Base-by-base conservation (phyloP, 345 rosid genomes). In the Brassica rapa region DNA sequence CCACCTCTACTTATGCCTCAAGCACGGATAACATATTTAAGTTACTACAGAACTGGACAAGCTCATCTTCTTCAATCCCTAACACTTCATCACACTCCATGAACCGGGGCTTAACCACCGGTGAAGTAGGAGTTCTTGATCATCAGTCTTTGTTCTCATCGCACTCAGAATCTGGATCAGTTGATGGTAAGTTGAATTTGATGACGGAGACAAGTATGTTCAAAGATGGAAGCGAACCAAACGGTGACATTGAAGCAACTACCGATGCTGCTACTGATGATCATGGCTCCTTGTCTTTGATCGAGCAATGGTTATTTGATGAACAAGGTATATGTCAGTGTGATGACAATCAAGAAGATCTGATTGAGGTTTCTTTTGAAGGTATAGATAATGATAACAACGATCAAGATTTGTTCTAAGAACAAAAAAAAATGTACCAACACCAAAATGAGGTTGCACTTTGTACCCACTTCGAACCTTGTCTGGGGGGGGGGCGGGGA, bases 111-210 rank as follows among this genome's bases (percentile, higher is more conserved):
- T 80, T 83, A 12, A 64, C 75, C 56, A 79, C 78, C 15, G 82
- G 82, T 56, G 89, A 78, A 61, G 77, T 73, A 21, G 78, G 80
- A 32, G 68, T 82, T 24, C 83, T 83, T 59, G 87, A 77, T 65
- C 84, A 86, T 61, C 86, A 88, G 30, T 83, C 90, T 8, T 75
- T 85, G n/a, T 85, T 87, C 59, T 86, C 85, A 72, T 85, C 85
- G 43, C 83, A 87, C 75, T 86, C 96, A 11, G 85, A 80, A 60
- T 83, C 90, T 1, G 70, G 78, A 71, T 87, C 91, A 35, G 84
- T 70, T 60, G 83, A 80, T 27, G 82, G 9, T 16, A 53, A 51
- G 56, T 51, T 51, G 19, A 51, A 51, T 51, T n/a, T 51, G 56
- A 51, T n/a, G 56, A n/a, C 56, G 56, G 56, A 51, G 21, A 51